Base-by-base conservation (phyloP, 768 basidiomycete genomes). In the Fibroporia radiculosa region DNA sequence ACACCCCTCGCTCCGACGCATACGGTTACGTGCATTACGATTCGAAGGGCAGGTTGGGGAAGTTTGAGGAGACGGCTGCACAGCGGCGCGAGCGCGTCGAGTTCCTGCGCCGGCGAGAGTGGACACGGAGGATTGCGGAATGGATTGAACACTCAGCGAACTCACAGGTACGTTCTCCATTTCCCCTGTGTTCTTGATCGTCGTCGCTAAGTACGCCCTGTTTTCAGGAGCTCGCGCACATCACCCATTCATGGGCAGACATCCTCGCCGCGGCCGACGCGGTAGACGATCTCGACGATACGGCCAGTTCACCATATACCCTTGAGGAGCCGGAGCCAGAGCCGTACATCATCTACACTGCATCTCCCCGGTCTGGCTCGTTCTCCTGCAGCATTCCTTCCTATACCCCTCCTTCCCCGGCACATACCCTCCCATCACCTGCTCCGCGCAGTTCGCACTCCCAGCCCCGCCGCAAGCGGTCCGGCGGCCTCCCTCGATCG, bases 41-140 rank as follows among this genome's bases (percentile, higher is more conserved):
- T 7, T 22, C 41, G n/a, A 16, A 19, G 29, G 73, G 72, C 25
- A 64, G 74, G 25, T 73, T 73, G 57, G 56, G 66, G 47, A 60
- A 56, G 27, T 77, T 66, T 46, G 41, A 63, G 25, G 77, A 78
- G 59, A 69, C 68, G 1, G 55, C 59, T 19, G 55, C 66, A 1
- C 77, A 79, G 60, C 62, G 74, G 20, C 65, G 65, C 38, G 72
- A 74, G 47, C 74, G 76, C 49, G 62, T 69, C 47, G 73, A 73
- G n/a, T 76, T 78, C 52, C 56, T 74, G 34, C 70, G 71, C 42
- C 67, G 63, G 44, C 64, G 70, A 35, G 72, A 71, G 48, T 70
- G 66, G 49, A 67, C 76, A 1, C 56, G 63, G 14, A 57, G 66
- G 22, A 60, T 67, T 56, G 55, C 67, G 1, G 62, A 66, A 42